phyloP scores from a whole-genome alignment of 352 stramenopile genomes.

The Phytophthora macrochlamydospora region DNA sequence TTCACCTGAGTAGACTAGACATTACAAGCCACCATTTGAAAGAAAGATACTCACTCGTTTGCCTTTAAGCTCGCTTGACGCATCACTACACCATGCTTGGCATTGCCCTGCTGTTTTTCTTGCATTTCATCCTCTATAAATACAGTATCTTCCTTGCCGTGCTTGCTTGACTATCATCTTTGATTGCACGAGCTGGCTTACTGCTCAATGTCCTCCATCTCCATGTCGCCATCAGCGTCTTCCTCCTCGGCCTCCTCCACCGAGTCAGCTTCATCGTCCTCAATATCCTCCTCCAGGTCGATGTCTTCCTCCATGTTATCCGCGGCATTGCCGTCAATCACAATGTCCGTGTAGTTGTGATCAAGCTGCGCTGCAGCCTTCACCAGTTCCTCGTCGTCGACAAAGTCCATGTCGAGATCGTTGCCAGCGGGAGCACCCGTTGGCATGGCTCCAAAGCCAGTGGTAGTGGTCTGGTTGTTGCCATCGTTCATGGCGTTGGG shows the following conservation, averaged over 20 bases:
- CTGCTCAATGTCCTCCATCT: constrained; percentile 63
- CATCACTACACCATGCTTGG: constrained; percentile 10
- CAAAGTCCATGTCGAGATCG: constrained; percentile 72
- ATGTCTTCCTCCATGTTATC: constrained; percentile 72
- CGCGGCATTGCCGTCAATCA: constrained; percentile 64
- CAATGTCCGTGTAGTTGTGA: constrained; percentile 90
- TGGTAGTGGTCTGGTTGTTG: constrained; percentile 25
- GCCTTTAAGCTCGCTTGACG: constrained; percentile 9
- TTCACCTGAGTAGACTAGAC: constrained; percentile 5
- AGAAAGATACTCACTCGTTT: constrained; percentile 36
- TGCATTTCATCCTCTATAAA: constrained; percentile 63
- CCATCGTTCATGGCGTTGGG: constrained; percentile 48
- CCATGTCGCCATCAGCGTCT: constrained; percentile 78
- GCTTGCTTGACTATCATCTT: constrained; percentile 10
- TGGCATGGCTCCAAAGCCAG: constrained; percentile 32
- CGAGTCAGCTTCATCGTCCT: constrained; percentile 62
- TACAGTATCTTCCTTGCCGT: constrained; percentile 48
- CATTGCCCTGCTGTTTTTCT: constrained; percentile 21
- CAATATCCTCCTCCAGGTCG: constrained; percentile 75
- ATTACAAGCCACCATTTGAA: constrained; percentile 30
- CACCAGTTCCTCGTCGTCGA: constrained; percentile 86
- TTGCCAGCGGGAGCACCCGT: constrained; percentile 19
- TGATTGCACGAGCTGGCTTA: constrained; percentile 13
- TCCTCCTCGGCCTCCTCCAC: constrained; percentile 76
- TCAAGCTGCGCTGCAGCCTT: constrained; percentile 86